phyloP scores from a whole-genome alignment of 2,329 filamentous ascomycete genomes.

The Phialocephala sp. region DNA sequence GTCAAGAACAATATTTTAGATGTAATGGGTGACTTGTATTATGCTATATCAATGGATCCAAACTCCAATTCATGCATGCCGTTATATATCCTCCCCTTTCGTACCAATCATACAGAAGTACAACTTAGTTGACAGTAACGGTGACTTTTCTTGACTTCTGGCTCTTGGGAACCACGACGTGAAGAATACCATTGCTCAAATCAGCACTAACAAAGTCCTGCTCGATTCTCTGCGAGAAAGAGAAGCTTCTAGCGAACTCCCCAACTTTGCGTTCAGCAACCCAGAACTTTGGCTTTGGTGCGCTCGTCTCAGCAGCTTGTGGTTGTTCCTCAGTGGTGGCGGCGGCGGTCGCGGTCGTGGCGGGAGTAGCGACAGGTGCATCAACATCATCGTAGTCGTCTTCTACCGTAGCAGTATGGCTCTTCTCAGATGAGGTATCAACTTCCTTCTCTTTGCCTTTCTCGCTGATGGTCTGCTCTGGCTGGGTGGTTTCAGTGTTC shows the following conservation, averaged over 20 bases:
- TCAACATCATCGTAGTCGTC: constrained; percentile 38
- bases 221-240: constrained; percentile 68
- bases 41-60: constrained; percentile 11
- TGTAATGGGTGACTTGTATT: constrained; percentile 9
- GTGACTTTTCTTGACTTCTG: constrained; percentile 62
- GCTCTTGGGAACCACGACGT: constrained; percentile 68
- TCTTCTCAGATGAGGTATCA: constrained; percentile 41
- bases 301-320: constrained; percentile 47
- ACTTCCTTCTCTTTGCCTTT: constrained; percentile 46
- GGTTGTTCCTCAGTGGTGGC: constrained; percentile 44
- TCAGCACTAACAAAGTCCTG: constrained; percentile 64
- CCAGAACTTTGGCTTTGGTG: constrained; percentile 68
- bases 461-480: constrained; percentile 45
- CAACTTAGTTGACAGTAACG: constrained; percentile 43
- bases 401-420: constrained; percentile 34
- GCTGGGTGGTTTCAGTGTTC: constrained; percentile 61
- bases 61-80: constrained; percentile 16
- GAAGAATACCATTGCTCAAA: constrained; percentile 69
- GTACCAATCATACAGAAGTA: constrained; percentile 11
- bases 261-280: constrained; percentile 68
- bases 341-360: constrained; percentile 42
- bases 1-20: background rate
- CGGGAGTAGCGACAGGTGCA: constrained; percentile 32
- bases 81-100: constrained; percentile 9
- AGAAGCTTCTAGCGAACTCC: constrained; percentile 71